A percentile compares a stretch with the other conserved stretches of the same genome.
phyloP scores from a whole-genome alignment of 805 yeast genomes.

The Barnettozyma sucrosica region DNA sequence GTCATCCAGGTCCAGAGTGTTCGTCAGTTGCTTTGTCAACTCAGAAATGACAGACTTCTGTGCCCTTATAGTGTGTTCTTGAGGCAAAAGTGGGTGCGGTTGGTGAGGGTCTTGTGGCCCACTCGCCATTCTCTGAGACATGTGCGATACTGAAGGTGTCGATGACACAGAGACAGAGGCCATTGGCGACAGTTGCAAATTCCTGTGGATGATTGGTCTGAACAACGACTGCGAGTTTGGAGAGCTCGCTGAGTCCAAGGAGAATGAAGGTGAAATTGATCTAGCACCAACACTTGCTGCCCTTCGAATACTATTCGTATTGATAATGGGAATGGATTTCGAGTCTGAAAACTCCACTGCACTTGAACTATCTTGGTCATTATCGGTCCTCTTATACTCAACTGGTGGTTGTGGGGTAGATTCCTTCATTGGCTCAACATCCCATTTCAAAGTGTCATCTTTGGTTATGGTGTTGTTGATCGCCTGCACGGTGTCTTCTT shows the following conservation, averaged over 20 bases:
- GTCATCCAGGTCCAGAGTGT: slow-evolving; percentile 5
- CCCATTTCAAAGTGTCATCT: slow-evolving; percentile 22
- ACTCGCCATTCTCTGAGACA: neutral
- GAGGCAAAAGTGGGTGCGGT: neutral
- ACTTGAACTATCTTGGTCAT: slow-evolving; percentile 16
- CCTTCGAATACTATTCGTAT: slow-evolving; percentile 2
- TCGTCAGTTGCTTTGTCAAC: slow-evolving; percentile 23
- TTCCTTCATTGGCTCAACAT: slow-evolving; percentile 3
- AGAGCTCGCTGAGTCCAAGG: slow-evolving; percentile 17
- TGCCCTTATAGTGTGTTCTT: slow-evolving; percentile 3
- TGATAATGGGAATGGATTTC: slow-evolving; percentile 16
- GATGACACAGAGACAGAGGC: neutral
- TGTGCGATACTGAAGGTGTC: neutral
- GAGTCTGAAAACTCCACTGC: slow-evolving; percentile 16
- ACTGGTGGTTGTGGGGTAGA: neutral
- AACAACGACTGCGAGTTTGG: slow-evolving; percentile 14
- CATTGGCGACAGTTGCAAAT: slow-evolving; percentile 4
- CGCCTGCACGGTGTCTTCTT: slow-evolving; percentile 13
- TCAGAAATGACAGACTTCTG: slow-evolving; percentile 19
- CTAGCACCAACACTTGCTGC: slow-evolving; percentile 12
- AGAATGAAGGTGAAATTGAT: slow-evolving; percentile 22
- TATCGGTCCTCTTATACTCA: neutral
- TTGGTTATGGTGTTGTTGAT: slow-evolving; percentile 9
- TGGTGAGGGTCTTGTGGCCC: neutral
- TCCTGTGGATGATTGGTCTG: slow-evolving; percentile 6